Base-by-base conservation (phyloP, 1,284 basidiomycete species). In the Ustilago lituana region DNA sequence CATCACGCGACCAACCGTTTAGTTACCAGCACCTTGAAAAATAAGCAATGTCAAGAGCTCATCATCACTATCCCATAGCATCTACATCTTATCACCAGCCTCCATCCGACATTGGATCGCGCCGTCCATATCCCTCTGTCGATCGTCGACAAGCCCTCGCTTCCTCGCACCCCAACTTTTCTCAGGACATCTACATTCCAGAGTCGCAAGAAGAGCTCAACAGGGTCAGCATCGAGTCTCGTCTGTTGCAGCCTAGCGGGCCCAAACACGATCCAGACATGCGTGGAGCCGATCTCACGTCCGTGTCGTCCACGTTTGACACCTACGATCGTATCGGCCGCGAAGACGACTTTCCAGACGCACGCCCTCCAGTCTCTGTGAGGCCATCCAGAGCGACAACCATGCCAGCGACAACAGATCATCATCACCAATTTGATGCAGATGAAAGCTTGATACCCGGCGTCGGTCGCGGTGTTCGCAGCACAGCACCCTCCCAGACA, bases 401-500 rank as follows among this genome's bases (percentile, higher is more conserved):
- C 47, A 46, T 55, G 23, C 46, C 40, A 1, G 31, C 23, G 11
- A 8, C 49, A 24, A 27, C 54, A 19, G 39, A 55, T 36, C 54
- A 40, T 32, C 32, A 36, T 10, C 32, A 41, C 20, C 49, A 46
- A 1, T 37, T 49, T 12, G 64, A 65, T 32, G 24, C 51, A 5
- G 64, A 74, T 29, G 73, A 73, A 38, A 72, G 68, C 46, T 51
- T 69, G 49, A 73, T 73, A 36, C 69, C 69, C 3, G 73, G 73
- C 37, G 73, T 75, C 1, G 73, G 69, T 8, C 52, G 69, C 26
- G 73, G 73, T 35, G 53, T 71, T 7, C 48, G 65, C 14, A 61
- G 40, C 26, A 26, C 52, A 1, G 20, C 52, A n/a, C 47, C 56
- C 10, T 44, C 61, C 2, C 52, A 59, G 23, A 54, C 58, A 5